Percentiles rank a stretch among this genome's conserved stretches.
These are phyloP conservation scores for Lasiodiplodia citricola DNA, from an alignment of 2,329 filamentous ascomycete species.

Conservation along the genomic window DNA sequence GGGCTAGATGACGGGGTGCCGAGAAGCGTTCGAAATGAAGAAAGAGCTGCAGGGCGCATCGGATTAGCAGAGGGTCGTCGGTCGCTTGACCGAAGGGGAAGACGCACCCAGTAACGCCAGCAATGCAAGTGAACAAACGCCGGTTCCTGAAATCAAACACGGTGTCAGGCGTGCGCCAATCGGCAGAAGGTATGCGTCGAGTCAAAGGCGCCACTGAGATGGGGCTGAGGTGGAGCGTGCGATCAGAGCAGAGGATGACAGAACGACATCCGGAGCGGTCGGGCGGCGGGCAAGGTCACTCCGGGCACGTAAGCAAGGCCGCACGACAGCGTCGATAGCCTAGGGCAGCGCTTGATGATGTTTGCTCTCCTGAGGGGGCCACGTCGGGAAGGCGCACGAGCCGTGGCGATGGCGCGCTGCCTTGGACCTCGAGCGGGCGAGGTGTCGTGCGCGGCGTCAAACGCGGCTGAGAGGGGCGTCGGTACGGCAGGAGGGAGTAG, in stretches of 20 bases:
- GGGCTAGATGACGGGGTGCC: conserved; percentile 16
- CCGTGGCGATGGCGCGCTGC: conserved; percentile 26
- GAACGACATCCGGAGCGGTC: conserved; percentile 30
- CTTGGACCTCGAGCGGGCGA: conserved; percentile 20
- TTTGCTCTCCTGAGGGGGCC: conserved; percentile 29
- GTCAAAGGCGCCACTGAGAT: conserved; percentile 21
- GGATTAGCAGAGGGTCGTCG: conserved; percentile 39
- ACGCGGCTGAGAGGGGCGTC: background rate
- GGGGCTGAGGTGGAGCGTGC: conserved; percentile 20
- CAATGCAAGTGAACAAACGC: conserved; percentile 27
- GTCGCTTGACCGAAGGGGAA: background rate
- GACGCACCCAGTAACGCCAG: conserved; percentile 27
- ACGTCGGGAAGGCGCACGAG: conserved; percentile 27
- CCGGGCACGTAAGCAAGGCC: conserved; percentile 15
- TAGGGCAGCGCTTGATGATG: conserved; percentile 26
- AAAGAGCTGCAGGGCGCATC: conserved; percentile 33
- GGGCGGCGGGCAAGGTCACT: conserved; percentile 18
- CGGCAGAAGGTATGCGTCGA: conserved; percentile 11
- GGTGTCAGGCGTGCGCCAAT: conserved; percentile 23
- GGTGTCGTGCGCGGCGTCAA: background rate
- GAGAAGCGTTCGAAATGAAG: conserved; percentile 27
- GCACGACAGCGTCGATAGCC: conserved; percentile 21
- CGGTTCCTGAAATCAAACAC: conserved; percentile 24
- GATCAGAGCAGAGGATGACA: conserved; percentile 22
- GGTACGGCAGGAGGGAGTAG: conserved; percentile 16